Base-by-base conservation (phyloP, 768 basidiomycete genomes). In the Serpula lacrymans region DNA sequence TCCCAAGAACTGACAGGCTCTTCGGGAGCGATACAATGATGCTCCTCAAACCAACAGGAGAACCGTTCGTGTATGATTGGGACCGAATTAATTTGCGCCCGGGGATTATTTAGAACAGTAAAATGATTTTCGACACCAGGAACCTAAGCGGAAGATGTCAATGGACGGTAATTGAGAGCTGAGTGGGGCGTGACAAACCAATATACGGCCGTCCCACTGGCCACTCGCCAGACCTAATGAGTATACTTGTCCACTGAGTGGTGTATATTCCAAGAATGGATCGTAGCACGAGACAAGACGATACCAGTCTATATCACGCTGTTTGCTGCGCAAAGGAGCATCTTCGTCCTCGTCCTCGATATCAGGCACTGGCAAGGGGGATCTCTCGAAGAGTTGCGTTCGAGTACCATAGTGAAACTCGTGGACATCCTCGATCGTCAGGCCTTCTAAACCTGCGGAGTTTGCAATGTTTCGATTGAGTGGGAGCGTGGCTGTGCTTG, bases 241-340 rank as follows among this genome's bases (percentile, higher is more conserved):
- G 46, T 68, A 75, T 16, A 75, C 63, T 2, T 58, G 46, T 16
- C 71, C 70, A 43, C 67, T 64, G 21, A 72, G 49, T 10, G 69
- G 63, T n/a, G 55, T 53, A 29, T 63, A 55, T 23, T 52, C 50
- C 17, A 54, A 48, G 54, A 60, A 65, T 4, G 65, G 58, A 37
- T 72, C 60, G 42, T 67, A 54, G 37, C 74, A 76, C 6, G 60
- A 55, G 4, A 69, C 70, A 17, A 72, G 47, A 25, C 75, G 68
- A 46, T 59, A 65, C 76, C 75, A 78, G 39, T 75, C 74, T 32
- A 52, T 52, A 48, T 78, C 77, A 43, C 70, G 65, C 16, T 45
- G 48, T 26, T 45, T 42, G 27, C 70, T 68, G 21, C 46, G 49
- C 21, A 26, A 11, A 3, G 12, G 11, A 21, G 39, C 6, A 8